phyloP scores from a whole-genome alignment of 306 rosid genomes.

The Fragaria vesca region DNA sequence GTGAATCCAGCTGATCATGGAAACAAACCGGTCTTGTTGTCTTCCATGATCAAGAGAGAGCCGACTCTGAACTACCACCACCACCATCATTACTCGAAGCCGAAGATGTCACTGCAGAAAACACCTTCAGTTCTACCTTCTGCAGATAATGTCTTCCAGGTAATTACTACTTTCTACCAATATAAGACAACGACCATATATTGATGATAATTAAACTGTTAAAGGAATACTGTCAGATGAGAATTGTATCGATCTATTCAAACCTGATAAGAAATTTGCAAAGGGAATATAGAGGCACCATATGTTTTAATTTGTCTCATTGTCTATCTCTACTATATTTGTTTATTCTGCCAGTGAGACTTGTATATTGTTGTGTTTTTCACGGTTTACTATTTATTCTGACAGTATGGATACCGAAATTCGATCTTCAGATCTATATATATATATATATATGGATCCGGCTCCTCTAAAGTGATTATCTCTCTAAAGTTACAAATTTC shows the following conservation, averaged over 20 bases:
- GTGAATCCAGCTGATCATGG: neutral
- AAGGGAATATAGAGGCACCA: neutral
- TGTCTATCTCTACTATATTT: neutral
- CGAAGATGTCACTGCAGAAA: conserved; percentile 35
- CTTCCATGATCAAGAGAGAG: conserved; percentile 8
- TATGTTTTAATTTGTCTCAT: neutral
- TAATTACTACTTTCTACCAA: conserved; percentile 11
- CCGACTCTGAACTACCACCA: conserved; percentile 8
- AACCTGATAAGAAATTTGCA: neutral
- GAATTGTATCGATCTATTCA: neutral
- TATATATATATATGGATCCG: too few species aligned
- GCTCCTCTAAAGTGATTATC: too few species aligned
- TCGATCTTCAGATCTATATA: neutral
- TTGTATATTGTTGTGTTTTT: neutral
- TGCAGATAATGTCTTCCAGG: conserved; percentile 60
- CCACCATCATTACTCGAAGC: conserved; percentile 8
- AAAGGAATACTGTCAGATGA: neutral
- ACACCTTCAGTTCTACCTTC: conserved; percentile 9
- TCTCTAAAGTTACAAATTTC: too few species aligned
- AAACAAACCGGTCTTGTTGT: neutral
- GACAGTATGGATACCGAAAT: neutral
- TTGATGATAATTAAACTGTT: neutral
- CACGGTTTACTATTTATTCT: neutral
- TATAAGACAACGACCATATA: neutral
- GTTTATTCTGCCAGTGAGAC: neutral